These are phyloP conservation scores for Ilex asprella DNA, from an alignment of 257 asterid genomes.

Conservation along the genomic window DNA sequence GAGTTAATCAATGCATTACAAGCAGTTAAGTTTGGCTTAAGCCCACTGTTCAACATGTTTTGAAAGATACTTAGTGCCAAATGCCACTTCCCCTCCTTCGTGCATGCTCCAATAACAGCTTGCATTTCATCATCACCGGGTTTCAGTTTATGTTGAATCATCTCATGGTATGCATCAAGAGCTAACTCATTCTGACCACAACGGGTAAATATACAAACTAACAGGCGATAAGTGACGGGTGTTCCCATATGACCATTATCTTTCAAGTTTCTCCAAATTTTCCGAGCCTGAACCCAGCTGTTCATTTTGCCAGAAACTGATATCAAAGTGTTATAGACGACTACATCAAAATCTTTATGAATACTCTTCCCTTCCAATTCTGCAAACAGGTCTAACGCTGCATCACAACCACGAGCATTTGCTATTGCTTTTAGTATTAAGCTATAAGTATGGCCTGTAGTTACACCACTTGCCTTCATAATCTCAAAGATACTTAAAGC, in stretches of 20 bases:
- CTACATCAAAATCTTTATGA: conserved; percentile 39
- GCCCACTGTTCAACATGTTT: conserved; percentile 40
- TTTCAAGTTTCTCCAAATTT: conserved; percentile 59
- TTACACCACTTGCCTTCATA: conserved; percentile 40
- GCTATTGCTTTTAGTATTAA: conserved; percentile 79
- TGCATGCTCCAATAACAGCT: conserved; percentile 79
- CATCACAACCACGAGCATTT: conserved; percentile 31
- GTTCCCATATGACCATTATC: conserved; percentile 48
- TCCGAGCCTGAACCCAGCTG: conserved; percentile 51
- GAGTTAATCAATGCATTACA: conserved; percentile 70
- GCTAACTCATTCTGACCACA: conserved; percentile 78
- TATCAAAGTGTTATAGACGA: conserved; percentile 87
- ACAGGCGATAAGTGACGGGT: conserved; percentile 56
- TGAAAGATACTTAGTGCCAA: conserved; percentile 46
- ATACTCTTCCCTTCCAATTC: conserved; percentile 37
- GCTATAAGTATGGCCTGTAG: conserved; percentile 70
- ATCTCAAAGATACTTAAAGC: conserved; percentile 55
- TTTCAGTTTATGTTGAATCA: conserved; percentile 49
- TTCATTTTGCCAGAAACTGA: conserved; percentile 50
- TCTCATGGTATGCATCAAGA: conserved; percentile 77
- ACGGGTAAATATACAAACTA: conserved; percentile 73
- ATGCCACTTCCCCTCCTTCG: conserved; percentile 82
- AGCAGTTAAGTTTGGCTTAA: conserved; percentile 57
- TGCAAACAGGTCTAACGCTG: conserved; percentile 58
- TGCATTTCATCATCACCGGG: conserved; percentile 69